Base-by-base conservation (phyloP, 2,329 filamentous ascomycete genomes). In the Sphaerulina vaccinii region DNA sequence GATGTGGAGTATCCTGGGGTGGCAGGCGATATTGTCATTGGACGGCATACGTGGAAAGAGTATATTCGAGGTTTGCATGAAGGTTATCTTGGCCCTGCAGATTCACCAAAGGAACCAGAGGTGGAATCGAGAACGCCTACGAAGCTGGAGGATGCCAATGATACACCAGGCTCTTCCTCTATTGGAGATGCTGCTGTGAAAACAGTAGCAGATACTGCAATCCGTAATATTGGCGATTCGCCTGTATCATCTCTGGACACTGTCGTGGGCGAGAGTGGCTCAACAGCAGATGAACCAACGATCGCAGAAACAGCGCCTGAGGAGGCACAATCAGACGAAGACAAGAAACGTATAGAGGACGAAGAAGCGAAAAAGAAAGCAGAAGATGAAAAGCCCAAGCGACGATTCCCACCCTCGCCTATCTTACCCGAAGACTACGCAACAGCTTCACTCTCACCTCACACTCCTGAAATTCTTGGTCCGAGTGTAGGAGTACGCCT, bases 31-130 rank as follows among this genome's bases (percentile, higher is more conserved):
- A 79, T 99, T 45, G 84, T 97, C 15, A 83, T 99, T 62, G 93
- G 93, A 10, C 78, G 92, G 51, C 88, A 96, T 68, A 86, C 92
- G 8, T 99, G 93, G 93, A 99, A 96, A 73, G 93, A 99, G 72
- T 99, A 97, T 69, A 76, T 97, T 19, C 81, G 91, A 52, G 93
- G 93, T 39, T 68, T 97, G 60, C 93, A 99, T 68, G 93, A 99
- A 72, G 93, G 93, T 50, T 99, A 93, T 92, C 75, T 99, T 19
- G 92, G 93, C 0, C 90, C 93, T 6, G 74, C 95, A 37, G 82
- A 86, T 53, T 72, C 83, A 50, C 86, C 87, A 1, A 60, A 63
- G 46, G 56, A 61, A 11, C 53, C 54, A 38, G 69, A 69, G 51
- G 16, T 47, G 8, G 47, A 62, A 6, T 4, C 27, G 19, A 38